Base-by-base conservation (phyloP, 208 protist genomes). In the Trypanosomatidae sp. region DNA sequence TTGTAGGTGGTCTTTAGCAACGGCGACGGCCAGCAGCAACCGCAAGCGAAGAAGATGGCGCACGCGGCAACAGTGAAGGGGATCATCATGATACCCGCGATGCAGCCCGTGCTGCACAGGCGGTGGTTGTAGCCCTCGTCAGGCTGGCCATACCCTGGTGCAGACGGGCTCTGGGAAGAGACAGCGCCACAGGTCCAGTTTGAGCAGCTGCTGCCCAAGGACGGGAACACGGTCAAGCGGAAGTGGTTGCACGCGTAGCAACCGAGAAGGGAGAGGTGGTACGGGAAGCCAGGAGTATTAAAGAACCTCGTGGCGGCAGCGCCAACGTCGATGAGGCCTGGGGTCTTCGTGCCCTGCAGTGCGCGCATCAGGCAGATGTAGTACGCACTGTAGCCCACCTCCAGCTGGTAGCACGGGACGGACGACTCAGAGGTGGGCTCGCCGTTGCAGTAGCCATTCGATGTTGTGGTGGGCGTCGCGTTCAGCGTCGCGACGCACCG, bases 161-260 rank as follows among this genome's bases (percentile, higher is more conserved):
- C 50, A n/a, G 30, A 52, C 19, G 77, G 71, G 62, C 69, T 80
- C 73, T 80, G 71, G 9, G 77, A 77, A 33, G 72, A 78, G 71
- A 69, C 50, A 65, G 53, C 39, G 62, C 47, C 64, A 76, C 77
- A 89, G 5, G 72, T 80, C 73, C 73, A 81, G 53, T 15, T 58
- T n/a, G 30, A 69, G 55, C 77, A 76, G 22, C 19, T 39, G 47
- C 73, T 53, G 22, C 55, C 47, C 12, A 67, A 41, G 19, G 67
- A 10, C 9, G 69, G 62, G 52, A 69, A 68, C 12, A 81, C 80
- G 30, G 55, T 69, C 2, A 49, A 33, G 36, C 71, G 62, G 58
- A 82, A 89, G 72, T 86, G 76, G 70, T 82, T 86, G 73, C 80
- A 86, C 33, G 76, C 58, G 75, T 82, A 89, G 75, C 84, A 86